Evolutionary conservation across 2,329 filamentous ascomycete genomes (phyloP), one percentile per base, ranked within the genome.

Genomic region (Cladosporium velox): DNA sequence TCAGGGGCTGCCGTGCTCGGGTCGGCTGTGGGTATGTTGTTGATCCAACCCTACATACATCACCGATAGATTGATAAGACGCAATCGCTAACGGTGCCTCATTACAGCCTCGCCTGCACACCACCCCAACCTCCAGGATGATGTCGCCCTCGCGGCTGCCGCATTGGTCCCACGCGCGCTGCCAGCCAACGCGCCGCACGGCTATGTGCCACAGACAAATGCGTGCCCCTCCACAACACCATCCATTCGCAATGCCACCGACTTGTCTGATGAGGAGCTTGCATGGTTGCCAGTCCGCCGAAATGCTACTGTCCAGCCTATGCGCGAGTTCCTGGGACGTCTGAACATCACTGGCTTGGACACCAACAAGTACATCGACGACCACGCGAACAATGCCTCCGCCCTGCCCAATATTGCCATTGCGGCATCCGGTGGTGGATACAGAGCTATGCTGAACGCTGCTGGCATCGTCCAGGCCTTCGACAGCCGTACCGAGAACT

Each of bases 401-500:
- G 81, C 83, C 1, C 72, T 90, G 30, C 88, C 89, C 0, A 91
- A 89, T 70, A 88, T 96, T 68, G 92, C 84, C 18, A 86, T 96
- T 68, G 91, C 92, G 12, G 82, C 91, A 54, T 95, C 91, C 0
- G 92, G 92, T 14, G 93, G 93, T 75, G 93, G 93, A 41, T 96
- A 95, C 76, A 85, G 93, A 65, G 92, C 93, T n/a, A 83, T 96
- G 80, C 82, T 93, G 81, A 94, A 91, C 74, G 92, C 91, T 44
- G 93, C 89, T 18, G 93, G 93, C 67, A 90, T 89, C 52, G 72
- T 96, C 18, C 86, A 90, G 34, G 93, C 92, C 0, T 93, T 92
- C 70, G 93, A 97, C 76, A 86, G 79, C 71, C 86, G 93, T 24
- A 93, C 90, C 0, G 76, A 82, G 0, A 86, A 87, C 65, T 82